Evolutionary conservation across 1,139 yeast species (phyloP), one percentile per base, ranked within the genome.

Genomic region (Saccharomyces hybrid): DNA sequence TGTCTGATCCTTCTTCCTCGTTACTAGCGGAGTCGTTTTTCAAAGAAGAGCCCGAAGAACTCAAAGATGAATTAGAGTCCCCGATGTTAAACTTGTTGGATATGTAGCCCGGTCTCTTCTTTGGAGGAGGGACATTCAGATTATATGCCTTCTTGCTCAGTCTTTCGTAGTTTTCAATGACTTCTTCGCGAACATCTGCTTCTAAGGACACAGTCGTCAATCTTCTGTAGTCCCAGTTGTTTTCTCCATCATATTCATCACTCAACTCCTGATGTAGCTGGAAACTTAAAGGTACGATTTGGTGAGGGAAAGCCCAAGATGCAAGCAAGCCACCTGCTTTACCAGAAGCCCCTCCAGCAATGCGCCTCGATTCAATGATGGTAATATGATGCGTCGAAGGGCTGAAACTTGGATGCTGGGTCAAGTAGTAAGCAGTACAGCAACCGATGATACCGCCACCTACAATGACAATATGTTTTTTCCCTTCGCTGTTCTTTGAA

Each of bases 401-500:
- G 64, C 86, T 85, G 68, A 84, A 93, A 55, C 79, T 78, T 4
- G 96, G 93, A 69, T 93, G 98, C 57, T 80, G 80, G 4, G 95
- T 87, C 51, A 93, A 72, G 65, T 84, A 93, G 71, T 88, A 93
- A 1, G 98, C 98, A 1, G 95, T 88, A 69, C 97, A 88, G 9
- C 89, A 96, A 28, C 99, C 99, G 47, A 93, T 86, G 64, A 93
- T 91, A 28, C 99, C 99, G 0, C 97, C 99, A 20, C 97, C 97
- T 30, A 85, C 89, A 48, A 86, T 83, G 54, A 85, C 78, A 52
- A 85, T 85, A 65, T 86, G 90, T 25, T 80, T 79, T 65, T 84
- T 84, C 42, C 82, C 86, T 60, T 79, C 71, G 52, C 81, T 81
- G 55, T 74, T 77, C 38, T 82, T 84, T 1, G 86, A 78, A 11